A percentile compares a stretch with the other conserved stretches of the same genome.
Evolutionary conservation across 768 basidiomycete species (phyloP).

Genomic region (Astraeus odoratus): DNA sequence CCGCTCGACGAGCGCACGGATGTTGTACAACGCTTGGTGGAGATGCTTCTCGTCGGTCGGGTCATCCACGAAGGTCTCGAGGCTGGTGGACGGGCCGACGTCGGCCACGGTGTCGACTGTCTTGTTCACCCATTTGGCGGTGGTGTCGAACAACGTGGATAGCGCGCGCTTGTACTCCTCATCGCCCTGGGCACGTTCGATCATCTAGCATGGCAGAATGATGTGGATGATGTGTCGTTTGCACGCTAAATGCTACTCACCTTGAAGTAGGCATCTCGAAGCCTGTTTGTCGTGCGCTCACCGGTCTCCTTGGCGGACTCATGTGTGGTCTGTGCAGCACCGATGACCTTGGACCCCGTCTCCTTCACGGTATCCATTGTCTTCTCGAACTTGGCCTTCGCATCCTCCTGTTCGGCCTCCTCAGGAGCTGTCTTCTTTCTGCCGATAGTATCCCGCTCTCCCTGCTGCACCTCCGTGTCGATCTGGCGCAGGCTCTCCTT

Average conservation of each 20-base stretch:
- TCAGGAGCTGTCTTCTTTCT: constrained; percentile 44
- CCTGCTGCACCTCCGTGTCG: constrained; percentile 53
- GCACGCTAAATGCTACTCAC: constrained; percentile 24
- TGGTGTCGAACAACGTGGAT: constrained; percentile 47
- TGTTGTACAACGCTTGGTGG: constrained; percentile 38
- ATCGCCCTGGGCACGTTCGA: constrained; percentile 58
- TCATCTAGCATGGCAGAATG: constrained; percentile 35
- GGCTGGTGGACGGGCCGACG: constrained; percentile 35
- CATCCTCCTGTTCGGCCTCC: constrained; percentile 35
- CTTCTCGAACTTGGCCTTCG: constrained; percentile 53
- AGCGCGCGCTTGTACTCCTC: constrained; percentile 51
- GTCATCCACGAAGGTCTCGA: constrained; percentile 54
- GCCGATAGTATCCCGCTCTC: constrained; percentile 52
- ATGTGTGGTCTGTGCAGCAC: constrained; percentile 39
- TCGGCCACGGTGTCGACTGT: constrained; percentile 44
- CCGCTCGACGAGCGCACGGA: constrained; percentile 43
- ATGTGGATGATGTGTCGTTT: no score
- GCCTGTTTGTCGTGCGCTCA: constrained; percentile 33
- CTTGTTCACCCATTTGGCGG: constrained; percentile 50
- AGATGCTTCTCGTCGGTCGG: constrained; percentile 59
- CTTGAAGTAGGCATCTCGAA: constrained; percentile 48
- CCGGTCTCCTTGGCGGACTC: constrained; percentile 37
- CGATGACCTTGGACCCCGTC: constrained; percentile 51
- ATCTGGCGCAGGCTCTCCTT: constrained; percentile 48
- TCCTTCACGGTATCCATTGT: constrained; percentile 61